phyloP scores from a whole-genome alignment of 225 moss, liverwort and hornwort species.

The Rhytidiadelphus loreus region DNA sequence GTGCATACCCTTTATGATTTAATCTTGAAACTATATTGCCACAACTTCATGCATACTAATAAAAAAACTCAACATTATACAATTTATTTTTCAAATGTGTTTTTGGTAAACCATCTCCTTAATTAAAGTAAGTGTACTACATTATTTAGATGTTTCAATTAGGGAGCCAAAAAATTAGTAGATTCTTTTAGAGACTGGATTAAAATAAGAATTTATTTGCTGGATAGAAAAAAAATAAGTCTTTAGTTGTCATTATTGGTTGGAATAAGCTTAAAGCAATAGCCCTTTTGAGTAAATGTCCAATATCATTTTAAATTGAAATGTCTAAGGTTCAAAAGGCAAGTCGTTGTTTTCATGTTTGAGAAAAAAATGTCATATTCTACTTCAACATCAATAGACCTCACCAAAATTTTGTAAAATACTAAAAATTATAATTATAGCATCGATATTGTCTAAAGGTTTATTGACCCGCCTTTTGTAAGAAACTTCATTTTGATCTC shows the following conservation, averaged over 20 bases:
- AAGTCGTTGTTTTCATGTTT: not conserved
- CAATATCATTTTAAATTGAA: not conserved
- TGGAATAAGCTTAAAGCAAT: not conserved
- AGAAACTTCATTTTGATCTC: not conserved
- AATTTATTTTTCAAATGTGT: not conserved
- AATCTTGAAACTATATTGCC: not conserved
- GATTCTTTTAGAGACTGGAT: rapidly evolving
- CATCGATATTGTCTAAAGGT: rapidly evolving
- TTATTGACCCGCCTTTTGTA: not conserved
- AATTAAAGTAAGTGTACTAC: not conserved
- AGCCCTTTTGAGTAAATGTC: rapidly evolving
- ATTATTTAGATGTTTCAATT: not conserved
- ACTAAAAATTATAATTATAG: no score
- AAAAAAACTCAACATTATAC: not conserved
- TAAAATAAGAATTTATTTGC: not conserved
- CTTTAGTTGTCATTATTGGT: no score
- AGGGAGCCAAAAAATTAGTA: not conserved
- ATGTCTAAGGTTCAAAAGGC: not conserved
- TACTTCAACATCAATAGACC: rapidly evolving
- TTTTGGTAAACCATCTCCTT: no score
- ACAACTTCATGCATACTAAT: not conserved
- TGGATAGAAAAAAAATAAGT: not conserved
- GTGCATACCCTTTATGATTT: rapidly evolving
- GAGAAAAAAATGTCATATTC: no score
- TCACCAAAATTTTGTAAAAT: not conserved